Base-by-base conservation (phyloP, 139 green algal genomes). In the Chlorella ohadii region DNA sequence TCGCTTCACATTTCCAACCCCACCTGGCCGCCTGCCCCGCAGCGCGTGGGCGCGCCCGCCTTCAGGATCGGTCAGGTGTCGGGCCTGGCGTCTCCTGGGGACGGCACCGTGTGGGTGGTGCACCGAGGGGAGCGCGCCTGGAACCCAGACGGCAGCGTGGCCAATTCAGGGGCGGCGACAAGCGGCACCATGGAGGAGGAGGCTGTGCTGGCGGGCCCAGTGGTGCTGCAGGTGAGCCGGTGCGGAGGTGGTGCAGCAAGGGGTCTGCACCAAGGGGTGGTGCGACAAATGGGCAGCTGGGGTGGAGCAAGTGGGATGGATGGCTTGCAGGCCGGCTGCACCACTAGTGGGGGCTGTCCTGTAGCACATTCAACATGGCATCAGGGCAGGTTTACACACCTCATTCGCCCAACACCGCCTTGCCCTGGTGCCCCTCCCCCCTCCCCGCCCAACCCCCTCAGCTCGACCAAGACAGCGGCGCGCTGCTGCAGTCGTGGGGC, bases 21-120 rank as follows among this genome's bases (percentile, higher is more conserved):
- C 44, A n/a, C n/a, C 44, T 9, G 51, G 2, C 15, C 22, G 51
- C 51, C 51, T 59, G 51, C 51, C 44, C 15, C 15, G 51, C 51
- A 59, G 51, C 51, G 51, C 51, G 51, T 22, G 51, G 51, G 51
- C 51, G 51, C 51, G 2, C 12, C 51, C 9, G 51, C 51, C 12
- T 59, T 59, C 51, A 59, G 22, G 51, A 0, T 90, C 25, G 86
- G 84, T 12, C 90, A 92, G 64, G 77, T 90, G 51, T 55, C 81
- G 4, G 90, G 83, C 6, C 82, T 93, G 36, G 82, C 84, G 33
- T 28, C 66, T 36, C 31, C 13, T 16, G 36, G 79, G 6, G 85
- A 94, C 72, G 89, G 88, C 44, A 87, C 79, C 5, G 3, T 97
- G 23, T 97, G 93, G 93, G 91, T 89, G n/a, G 86, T 97, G 33